Conservation (phyloP, 2,329 filamentous ascomycete species). For the Cladosporium cucumerinum region DNA sequence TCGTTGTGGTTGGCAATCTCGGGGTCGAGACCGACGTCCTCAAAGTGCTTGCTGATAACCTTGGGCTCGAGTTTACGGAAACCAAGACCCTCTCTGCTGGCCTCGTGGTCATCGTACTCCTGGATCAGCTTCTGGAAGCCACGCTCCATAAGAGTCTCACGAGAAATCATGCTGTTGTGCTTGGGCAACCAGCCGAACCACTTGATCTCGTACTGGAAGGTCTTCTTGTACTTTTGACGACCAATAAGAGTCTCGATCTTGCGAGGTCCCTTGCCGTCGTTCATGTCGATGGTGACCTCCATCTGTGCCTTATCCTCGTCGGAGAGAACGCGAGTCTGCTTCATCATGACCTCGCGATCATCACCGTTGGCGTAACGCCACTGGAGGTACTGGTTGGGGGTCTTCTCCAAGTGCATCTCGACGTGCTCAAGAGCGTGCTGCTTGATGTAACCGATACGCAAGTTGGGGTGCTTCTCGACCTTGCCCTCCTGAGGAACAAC, state of each 20-base stretch:
- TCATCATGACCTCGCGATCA: conserved; percentile 94
- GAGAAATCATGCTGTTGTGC: conserved; percentile 86
- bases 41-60: conserved; percentile 96
- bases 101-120: conserved; percentile 98
- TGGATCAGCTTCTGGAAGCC: conserved; percentile 93
- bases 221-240: conserved; percentile 98
- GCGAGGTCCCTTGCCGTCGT: conserved; percentile 72
- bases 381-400: conserved; percentile 96
- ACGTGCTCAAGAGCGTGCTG: conserved; percentile 99
- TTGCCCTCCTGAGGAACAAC: conserved; percentile 76
- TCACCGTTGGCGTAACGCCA: conserved; percentile 98
- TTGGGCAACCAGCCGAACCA: conserved; percentile 88
- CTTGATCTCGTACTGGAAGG: conserved; percentile 97
- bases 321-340: conserved; percentile 89
- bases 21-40: conserved; percentile 91
- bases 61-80: conserved; percentile 91
- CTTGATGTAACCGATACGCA: conserved; percentile 99
- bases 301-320: conserved; percentile 83
- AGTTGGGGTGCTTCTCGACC: conserved; percentile 97
- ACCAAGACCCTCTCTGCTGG: conserved; percentile 95
- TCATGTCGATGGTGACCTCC: conserved; percentile 82
- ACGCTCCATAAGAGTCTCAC: conserved; percentile 80
- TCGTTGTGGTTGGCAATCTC: conserved; percentile 99
- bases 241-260: conserved; percentile 88
- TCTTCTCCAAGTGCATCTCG: conserved; percentile 99